A percentile compares a stretch with the other conserved stretches of the same genome.
Evolutionary conservation across 257 asterid genomes (phyloP).

Genomic region (Paulownia fortunei): DNA sequence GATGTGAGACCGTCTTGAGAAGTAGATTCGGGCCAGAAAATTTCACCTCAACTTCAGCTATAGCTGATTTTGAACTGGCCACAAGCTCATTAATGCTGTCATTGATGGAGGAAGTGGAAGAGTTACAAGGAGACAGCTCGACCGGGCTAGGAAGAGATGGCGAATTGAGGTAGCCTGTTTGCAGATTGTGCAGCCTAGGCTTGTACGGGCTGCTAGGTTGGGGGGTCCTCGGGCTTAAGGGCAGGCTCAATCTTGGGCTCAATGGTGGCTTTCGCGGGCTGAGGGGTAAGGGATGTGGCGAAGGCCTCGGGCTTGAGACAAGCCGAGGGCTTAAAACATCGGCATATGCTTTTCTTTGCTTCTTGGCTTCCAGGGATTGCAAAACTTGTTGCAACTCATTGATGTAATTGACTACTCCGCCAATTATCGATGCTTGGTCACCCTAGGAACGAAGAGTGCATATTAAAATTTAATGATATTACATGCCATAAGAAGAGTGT

Average conservation of each 20-base stretch:
- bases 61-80: constrained; percentile 71
- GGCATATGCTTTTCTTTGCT: constrained; percentile 73
- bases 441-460: constrained; percentile 48
- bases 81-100: constrained; percentile 74
- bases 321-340: constrained; percentile 73
- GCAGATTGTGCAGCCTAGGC: constrained; percentile 40
- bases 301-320: constrained; percentile 58
- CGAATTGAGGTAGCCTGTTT: constrained; percentile 36
- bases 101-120: constrained; percentile 55
- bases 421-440: constrained; percentile 98
- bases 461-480: neutral
- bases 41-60: constrained; percentile 92
- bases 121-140: constrained; percentile 64
- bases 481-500: neutral
- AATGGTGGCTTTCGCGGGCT: constrained; percentile 77
- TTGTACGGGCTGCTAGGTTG: constrained; percentile 77
- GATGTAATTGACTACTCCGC: constrained; percentile 89
- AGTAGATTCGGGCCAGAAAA: constrained; percentile 78
- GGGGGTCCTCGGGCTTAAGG: constrained; percentile 88
- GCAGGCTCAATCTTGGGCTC: constrained; percentile 78
- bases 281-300: constrained; percentile 42
- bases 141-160: constrained; percentile 41
- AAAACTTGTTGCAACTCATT: constrained; percentile 78
- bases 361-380: constrained; percentile 79
- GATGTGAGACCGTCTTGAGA: constrained; percentile 69